phyloP scores from a whole-genome alignment of 352 stramenopile species.

The Phytophthora litchii region DNA sequence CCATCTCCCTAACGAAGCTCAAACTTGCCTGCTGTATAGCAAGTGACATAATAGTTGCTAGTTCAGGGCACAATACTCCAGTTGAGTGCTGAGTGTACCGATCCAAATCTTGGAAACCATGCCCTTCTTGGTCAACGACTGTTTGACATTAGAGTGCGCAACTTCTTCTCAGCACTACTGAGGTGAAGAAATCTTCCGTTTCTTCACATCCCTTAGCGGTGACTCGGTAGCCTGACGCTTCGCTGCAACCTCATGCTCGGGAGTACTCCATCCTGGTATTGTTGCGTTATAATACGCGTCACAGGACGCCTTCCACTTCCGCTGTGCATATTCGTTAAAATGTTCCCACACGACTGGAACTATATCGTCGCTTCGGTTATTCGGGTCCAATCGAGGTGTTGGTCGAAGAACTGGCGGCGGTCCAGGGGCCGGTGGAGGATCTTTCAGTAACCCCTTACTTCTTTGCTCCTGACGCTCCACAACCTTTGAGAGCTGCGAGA shows the following conservation, averaged over 20 bases:
- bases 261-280: neutral
- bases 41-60: conserved; percentile 5
- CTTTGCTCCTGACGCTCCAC: conserved; percentile 23
- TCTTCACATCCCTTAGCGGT: conserved; percentile 5
- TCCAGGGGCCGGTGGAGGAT: conserved; percentile 9
- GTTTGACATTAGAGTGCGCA: neutral
- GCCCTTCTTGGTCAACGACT: conserved; percentile 5
- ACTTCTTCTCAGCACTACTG: conserved; percentile 1
- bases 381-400: conserved; percentile 14
- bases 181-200: conserved; percentile 4
- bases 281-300: conserved; percentile 21
- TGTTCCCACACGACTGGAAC: conserved; percentile 21
- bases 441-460: conserved; percentile 18
- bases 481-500: conserved; percentile 27
- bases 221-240: conserved; percentile 5
- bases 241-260: neutral
- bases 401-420: conserved; percentile 15
- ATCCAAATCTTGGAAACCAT: neutral
- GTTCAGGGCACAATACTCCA: neutral
- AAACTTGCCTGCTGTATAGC: no score
- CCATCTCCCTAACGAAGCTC: neutral
- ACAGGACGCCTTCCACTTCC: conserved; percentile 20
- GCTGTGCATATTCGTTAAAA: conserved; percentile 21
- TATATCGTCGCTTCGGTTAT: conserved; percentile 28
- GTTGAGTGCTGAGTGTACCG: neutral